These are phyloP conservation scores for Cercospora canescens DNA, from an alignment of 2,329 filamentous ascomycete species.

Conservation along the genomic window DNA sequence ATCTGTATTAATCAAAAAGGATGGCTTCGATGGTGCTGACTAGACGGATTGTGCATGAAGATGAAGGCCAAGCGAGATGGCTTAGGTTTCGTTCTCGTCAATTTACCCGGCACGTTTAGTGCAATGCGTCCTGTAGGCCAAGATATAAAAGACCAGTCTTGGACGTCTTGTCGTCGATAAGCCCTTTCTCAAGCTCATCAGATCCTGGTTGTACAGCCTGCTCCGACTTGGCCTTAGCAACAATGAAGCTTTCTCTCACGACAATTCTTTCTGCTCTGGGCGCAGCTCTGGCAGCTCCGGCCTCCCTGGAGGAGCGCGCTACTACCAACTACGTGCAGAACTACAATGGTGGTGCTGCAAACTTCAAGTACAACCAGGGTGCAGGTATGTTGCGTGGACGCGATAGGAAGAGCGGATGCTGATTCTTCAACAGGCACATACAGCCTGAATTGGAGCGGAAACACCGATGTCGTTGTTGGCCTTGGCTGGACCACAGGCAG, in stretches of 20 bases:
- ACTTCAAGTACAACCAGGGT: constrained; percentile 1
- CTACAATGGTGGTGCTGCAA: neutral
- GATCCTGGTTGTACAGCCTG: neutral
- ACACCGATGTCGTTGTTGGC: constrained; percentile 54
- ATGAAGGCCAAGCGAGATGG: neutral
- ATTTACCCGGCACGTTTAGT: neutral
- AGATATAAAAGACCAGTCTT: neutral
- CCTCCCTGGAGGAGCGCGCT: neutral
- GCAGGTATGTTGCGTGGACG: neutral
- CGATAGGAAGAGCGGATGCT: neutral
- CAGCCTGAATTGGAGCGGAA: constrained; percentile 45
- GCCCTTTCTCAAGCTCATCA: neutral
- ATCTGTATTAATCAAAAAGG: neutral
- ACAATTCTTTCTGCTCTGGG: neutral
- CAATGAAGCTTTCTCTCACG: neutral
- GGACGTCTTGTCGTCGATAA: neutral
- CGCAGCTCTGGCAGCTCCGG: neutral
- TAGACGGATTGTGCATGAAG: neutral
- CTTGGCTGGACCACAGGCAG: constrained; percentile 53
- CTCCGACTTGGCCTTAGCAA: neutral
- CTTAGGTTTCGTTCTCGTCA: neutral
- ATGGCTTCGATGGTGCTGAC: neutral
- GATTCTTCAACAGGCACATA: constrained; percentile 44
- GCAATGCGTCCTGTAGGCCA: neutral
- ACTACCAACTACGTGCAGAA: constrained; percentile 1